A percentile compares a stretch with the other conserved stretches of the same genome.
phyloP scores from a whole-genome alignment of 2,329 filamentous ascomycete genomes.

The Colletotrichum incanum region DNA sequence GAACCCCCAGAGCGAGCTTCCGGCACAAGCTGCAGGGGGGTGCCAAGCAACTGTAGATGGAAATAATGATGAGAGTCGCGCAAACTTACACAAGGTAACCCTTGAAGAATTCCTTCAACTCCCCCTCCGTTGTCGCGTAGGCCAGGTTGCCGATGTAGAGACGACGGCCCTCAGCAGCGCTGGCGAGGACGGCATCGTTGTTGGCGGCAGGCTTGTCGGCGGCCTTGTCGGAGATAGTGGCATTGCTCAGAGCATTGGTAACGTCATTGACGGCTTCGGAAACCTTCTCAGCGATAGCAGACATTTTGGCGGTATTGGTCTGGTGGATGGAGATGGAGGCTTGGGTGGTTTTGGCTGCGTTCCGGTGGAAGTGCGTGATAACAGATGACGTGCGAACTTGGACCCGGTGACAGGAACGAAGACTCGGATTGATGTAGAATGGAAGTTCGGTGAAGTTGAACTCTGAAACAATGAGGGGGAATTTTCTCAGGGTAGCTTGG shows the following conservation, averaged over 20 bases:
- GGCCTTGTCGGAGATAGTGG: constrained; percentile 74
- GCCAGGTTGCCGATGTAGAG: constrained; percentile 99
- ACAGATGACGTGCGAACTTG: constrained; percentile 60
- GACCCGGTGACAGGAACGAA: constrained; percentile 54
- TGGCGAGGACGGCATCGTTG: constrained; percentile 94
- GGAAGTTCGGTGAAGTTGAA: constrained; percentile 66
- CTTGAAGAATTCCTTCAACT: constrained; percentile 99
- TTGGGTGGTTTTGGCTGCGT: constrained; percentile 51
- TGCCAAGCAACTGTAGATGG: background rate
- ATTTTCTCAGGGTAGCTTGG: constrained; percentile 85
- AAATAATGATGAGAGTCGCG: constrained; percentile 15
- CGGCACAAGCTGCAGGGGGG: constrained; percentile 16
- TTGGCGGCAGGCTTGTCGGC: constrained; percentile 69
- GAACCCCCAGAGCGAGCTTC: constrained; percentile 5
- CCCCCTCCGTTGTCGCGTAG: constrained; percentile 99
- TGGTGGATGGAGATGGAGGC: constrained; percentile 56
- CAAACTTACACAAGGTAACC: constrained; percentile 95
- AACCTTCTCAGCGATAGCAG: constrained; percentile 82
- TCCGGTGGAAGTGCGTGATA: constrained; percentile 64
- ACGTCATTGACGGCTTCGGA: constrained; percentile 81
- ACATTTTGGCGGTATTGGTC: constrained; percentile 78
- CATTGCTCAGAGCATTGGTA: constrained; percentile 82
- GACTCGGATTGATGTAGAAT: constrained; percentile 62
- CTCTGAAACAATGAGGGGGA: constrained; percentile 82
- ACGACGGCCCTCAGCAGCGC: constrained; percentile 98